phyloP scores from a whole-genome alignment of 176 grass and related monocot species.

The Aegilops bicornis region DNA sequence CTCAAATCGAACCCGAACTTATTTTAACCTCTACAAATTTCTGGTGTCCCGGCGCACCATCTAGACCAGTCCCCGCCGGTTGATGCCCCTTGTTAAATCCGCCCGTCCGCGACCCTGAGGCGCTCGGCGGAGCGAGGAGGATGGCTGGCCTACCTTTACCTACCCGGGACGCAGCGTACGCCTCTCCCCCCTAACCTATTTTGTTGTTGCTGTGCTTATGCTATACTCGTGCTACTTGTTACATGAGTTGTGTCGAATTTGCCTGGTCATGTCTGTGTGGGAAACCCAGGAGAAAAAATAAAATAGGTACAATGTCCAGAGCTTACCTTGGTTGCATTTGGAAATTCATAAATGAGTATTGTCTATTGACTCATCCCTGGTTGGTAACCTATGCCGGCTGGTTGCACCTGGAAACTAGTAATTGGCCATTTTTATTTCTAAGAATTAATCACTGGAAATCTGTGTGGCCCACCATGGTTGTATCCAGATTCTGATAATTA shows the following conservation, averaged over 20 bases:
- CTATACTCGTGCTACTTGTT: not conserved
- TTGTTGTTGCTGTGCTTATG: not conserved
- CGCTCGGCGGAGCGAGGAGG: conserved; percentile 8
- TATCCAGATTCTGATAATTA: not conserved
- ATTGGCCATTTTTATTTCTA: not conserved
- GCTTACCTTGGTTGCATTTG: not conserved
- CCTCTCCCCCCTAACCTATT: not conserved
- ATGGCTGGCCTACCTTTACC: conserved; percentile 44
- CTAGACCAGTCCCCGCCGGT: not conserved
- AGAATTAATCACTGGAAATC: not conserved
- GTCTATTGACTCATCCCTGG: not conserved
- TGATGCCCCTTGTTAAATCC: not conserved
- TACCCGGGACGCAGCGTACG: conserved; percentile 21
- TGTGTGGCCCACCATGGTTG: not conserved
- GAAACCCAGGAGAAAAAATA: not conserved
- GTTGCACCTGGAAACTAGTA: conserved; percentile 4
- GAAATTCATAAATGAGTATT: not conserved
- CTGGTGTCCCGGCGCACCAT: not conserved
- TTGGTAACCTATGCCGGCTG: not conserved
- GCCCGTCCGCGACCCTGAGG: not conserved
- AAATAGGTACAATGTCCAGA: not conserved
- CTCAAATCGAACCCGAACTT: not conserved
- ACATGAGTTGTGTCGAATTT: not conserved
- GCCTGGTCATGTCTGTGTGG: not conserved
- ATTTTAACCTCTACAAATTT: not conserved